phyloP scores from a whole-genome alignment of 768 basidiomycete species.

The Lactifluus volemus region DNA sequence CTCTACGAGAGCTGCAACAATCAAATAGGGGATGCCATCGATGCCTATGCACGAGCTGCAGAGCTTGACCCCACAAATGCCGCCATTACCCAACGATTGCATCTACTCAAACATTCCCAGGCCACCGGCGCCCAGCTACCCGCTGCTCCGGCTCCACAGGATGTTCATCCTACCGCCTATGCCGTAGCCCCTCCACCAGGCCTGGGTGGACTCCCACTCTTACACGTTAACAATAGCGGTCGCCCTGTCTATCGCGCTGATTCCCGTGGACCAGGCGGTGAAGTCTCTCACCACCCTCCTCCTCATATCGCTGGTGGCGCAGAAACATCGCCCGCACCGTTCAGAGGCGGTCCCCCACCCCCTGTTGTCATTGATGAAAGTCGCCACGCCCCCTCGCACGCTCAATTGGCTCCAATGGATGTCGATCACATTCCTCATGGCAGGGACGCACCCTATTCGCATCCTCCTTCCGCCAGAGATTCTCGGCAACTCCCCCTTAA shows the following conservation, averaged over 20 bases:
- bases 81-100: slow-evolving; percentile 73
- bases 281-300: slow-evolving; percentile 49
- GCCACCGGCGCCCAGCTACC: slow-evolving; percentile 64
- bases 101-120: slow-evolving; percentile 73
- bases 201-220: slow-evolving; percentile 56
- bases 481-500: slow-evolving; percentile 58
- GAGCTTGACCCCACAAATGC: slow-evolving; percentile 86
- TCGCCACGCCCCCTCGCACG: slow-evolving; percentile 56
- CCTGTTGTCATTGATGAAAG: slow-evolving; percentile 72
- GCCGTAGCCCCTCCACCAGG: slow-evolving; percentile 63
- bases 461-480: slow-evolving; percentile 35
- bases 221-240: slow-evolving; percentile 40
- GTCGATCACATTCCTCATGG: slow-evolving; percentile 31
- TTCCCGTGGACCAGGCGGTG: slow-evolving; percentile 46
- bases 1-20: slow-evolving; percentile 99
- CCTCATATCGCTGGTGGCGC: slow-evolving; percentile 36
- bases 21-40: slow-evolving; percentile 96
- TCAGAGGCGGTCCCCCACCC: slow-evolving; percentile 76
- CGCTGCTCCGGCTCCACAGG: slow-evolving; percentile 86
- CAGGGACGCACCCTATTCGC: slow-evolving; percentile 43
- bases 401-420: slow-evolving; percentile 74
- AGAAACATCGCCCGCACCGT: slow-evolving; percentile 61
- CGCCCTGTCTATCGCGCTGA: slow-evolving; percentile 52
- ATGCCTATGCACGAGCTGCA: slow-evolving; percentile 91
- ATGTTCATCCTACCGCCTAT: slow-evolving; percentile 94